Evolutionary conservation across 2,329 filamentous ascomycete species (phyloP), one percentile per base, ranked within the genome.

Genomic region (Cephalotrichum gorgonifer): DNA sequence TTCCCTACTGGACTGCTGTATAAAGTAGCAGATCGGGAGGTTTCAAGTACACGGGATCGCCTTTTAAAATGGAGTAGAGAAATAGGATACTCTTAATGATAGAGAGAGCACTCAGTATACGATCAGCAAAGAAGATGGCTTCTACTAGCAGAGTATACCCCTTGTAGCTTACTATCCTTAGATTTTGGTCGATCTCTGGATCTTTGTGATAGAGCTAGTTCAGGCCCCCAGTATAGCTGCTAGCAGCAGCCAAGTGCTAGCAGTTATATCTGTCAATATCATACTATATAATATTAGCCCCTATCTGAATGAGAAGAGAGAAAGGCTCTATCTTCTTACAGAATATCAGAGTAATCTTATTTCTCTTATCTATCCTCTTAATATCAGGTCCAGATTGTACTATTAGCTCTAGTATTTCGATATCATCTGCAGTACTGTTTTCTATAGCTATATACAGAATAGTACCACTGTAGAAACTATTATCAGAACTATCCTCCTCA

Each of bases 191-290:
- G 26, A 54, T 60, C 20, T 45, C 35, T 3, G 61, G 55, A 44
- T 69, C 66, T 8, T 62, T 49, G 2, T 53, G 43, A 33, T 55
- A 51, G 1, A 70, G 58, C 54, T 58, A 65, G 12, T 55, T 49
- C 20, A 68, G 53, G 4, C 65, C 48, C 1, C 26, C 27, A 2
- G 50, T 35, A 31, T 67, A 64, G 20, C 60, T 59, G 2, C 62
- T 64, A 7, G 61, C 60, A 1, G 64, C 65, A 2, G 58, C 60
- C 9, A 61, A 58, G 49, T 69, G 66, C 66, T 66, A 69, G 11
- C 69, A 60, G 26, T 59, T 69, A 26, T 60, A 59, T 0, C 62
- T 62, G 2, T 56, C 49, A 17, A 44, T 23, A 31, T 49, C 47
- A 8, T 14, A 15, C 14, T 43, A 27, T 15, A 20, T 15, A 12